Evolutionary conservation across 2,329 filamentous ascomycete genomes (phyloP).

Genomic region (Beauveria sp.): DNA sequence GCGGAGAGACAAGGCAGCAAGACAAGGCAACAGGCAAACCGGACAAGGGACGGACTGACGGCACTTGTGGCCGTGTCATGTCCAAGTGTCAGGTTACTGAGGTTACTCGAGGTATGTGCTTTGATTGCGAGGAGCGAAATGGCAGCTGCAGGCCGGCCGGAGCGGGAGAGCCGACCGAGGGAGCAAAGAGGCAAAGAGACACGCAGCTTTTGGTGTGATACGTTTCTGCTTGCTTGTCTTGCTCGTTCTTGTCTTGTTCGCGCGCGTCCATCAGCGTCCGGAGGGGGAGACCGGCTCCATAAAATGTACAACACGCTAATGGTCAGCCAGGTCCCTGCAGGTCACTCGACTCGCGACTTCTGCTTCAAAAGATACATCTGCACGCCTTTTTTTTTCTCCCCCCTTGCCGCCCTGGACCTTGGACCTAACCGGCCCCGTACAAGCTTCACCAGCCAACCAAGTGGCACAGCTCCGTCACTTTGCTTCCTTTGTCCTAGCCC

Average conservation of each 20-base stretch:
- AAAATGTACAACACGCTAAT: constrained; percentile 13
- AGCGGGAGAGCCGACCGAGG: neutral
- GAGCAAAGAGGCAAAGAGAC: no score
- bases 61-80: neutral
- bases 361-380: constrained; percentile 8
- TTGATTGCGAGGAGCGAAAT: neutral
- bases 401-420: neutral
- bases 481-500: neutral
- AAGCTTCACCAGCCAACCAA: neutral
- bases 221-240: neutral
- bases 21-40: neutral
- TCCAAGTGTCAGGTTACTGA: neutral
- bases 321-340: constrained; percentile 6
- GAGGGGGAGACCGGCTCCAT: neutral
- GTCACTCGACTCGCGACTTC: constrained; percentile 1
- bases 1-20: neutral
- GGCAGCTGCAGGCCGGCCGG: no score
- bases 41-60: neutral
- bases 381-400: neutral
- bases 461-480: neutral
- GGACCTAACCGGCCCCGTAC: neutral
- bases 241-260: neutral
- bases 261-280: neutral
- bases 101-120: neutral
- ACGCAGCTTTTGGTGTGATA: no score